Evolutionary conservation across 805 yeast genomes (phyloP), one percentile per base, ranked within the genome.

Genomic region (Candida nitratophila): DNA sequence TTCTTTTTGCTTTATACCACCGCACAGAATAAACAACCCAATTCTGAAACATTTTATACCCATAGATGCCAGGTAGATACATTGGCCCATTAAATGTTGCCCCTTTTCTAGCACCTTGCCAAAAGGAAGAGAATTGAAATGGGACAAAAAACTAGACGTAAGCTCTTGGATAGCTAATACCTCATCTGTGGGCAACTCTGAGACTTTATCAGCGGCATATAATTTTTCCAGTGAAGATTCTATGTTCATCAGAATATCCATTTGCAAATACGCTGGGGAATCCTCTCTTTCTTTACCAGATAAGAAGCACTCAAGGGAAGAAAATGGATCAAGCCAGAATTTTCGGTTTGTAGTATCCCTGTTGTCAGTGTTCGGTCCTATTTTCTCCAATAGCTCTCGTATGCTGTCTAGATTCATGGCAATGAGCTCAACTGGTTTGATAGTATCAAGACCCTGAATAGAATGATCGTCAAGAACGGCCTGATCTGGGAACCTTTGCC

Each of bases 21-120:
- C 53, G 26, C 68, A 66, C 43, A 79, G 64, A 1, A 75, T 60
- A 3, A 59, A 49, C 39, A 79, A 56, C 4, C 76, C 56, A 4
- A 71, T 47, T 3, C 63, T 56, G 2, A 34, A n/a, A 12, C 14
- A 20, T 16, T n/a, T 19, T 6, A 17, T 8, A 7, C 37, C 37
- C 24, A 34, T 16, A 16, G 3, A 17, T 34, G 37, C 12, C n/a
- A 29, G 15, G 14, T 29, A 14, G 8, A 29, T 4, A 29, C n/a
- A 9, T n/a, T 29, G 15, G 4, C 12, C 12, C 5, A 29, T 12
- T 14, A 29, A 12, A 29, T 12, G n/a, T 10, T 29, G n/a, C 15
- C 12, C n/a, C 12, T 29, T 5, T 8, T 29, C 32, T 11, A 29
- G n/a, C 15, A 29, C 32, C 14, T 29, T 29, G n/a, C 14, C 32